Conservation (phyloP, 371 early-diverging fungal species). For the Mortierella sp. region DNA sequence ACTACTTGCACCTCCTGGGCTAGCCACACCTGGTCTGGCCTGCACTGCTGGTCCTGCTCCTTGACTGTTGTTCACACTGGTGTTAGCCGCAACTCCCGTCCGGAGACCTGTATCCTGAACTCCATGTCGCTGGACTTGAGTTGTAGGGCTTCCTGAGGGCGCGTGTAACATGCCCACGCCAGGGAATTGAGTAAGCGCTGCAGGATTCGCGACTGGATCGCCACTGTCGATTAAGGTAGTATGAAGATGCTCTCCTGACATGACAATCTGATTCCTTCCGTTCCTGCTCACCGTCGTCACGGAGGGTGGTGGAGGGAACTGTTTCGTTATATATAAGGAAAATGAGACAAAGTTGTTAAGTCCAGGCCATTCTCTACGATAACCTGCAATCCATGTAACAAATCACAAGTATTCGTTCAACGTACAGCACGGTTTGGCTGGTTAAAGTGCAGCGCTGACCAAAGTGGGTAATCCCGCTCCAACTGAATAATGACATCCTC, state of each 20-base stretch:
- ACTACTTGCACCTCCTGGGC: conserved; percentile 21
- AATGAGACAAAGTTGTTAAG: background rate
- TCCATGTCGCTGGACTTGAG: conserved; percentile 7
- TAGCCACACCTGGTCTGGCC: conserved; percentile 17
- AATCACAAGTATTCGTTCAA: background rate
- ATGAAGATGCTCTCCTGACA: conserved; percentile 49
- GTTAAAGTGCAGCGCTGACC: conserved; percentile 81
- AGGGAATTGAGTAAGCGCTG: conserved; percentile 23
- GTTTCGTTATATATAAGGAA: background rate
- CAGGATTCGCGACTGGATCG: conserved; percentile 22
- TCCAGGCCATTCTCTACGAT: background rate
- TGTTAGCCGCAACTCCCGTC: background rate
- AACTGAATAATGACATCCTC: conserved; percentile 79
- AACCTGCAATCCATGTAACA: background rate
- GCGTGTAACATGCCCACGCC: conserved; percentile 14
- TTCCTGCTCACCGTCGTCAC: conserved; percentile 55
- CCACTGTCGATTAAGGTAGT: conserved; percentile 52
- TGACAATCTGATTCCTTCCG: conserved; percentile 45
- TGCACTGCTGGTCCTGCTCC: conserved; percentile 18
- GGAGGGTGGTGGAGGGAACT: conserved; percentile 57
- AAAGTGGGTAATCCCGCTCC: conserved; percentile 78
- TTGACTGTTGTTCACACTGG: conserved; percentile 5
- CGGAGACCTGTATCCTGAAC: conserved; percentile 6
- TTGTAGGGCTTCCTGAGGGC: conserved; percentile 15
- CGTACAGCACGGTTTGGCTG: conserved; percentile 69